Percentiles rank a stretch among this genome's conserved stretches.
Evolutionary conservation across 2,329 filamentous ascomycete genomes (phyloP).

Genomic region (Hymenotorrendiella dingleyae): DNA sequence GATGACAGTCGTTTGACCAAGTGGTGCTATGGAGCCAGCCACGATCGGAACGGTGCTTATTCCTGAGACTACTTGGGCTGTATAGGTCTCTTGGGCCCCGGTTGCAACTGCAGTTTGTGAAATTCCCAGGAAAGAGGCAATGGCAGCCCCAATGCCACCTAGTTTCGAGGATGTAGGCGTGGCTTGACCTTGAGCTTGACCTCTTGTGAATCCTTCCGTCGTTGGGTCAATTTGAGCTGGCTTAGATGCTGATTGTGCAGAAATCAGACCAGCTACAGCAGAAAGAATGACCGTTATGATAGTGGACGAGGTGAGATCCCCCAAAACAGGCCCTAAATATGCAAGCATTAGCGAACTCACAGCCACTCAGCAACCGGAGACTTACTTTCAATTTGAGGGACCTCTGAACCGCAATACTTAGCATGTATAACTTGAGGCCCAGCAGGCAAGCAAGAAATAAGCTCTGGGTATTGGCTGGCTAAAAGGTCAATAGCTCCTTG

Average conservation of each 20-base stretch:
- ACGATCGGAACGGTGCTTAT: background rate
- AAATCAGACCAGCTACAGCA: background rate
- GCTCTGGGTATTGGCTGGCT: constrained; percentile 1
- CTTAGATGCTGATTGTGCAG: background rate
- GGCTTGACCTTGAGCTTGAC: too few species aligned
- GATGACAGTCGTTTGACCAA: background rate
- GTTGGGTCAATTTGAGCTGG: background rate
- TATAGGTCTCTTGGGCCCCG: too few species aligned
- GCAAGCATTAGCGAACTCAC: too few species aligned
- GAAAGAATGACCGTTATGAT: constrained; percentile 3
- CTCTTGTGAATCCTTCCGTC: too few species aligned
- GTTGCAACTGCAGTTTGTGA: background rate
- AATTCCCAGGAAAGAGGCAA: constrained; percentile 2
- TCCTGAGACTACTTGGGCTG: background rate
- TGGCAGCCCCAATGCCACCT: background rate
- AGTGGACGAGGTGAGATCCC: constrained; percentile 6
- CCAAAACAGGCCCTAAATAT: too few species aligned
- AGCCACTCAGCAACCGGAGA: too few species aligned
- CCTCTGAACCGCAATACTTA: background rate
- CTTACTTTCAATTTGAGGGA: constrained; percentile 6
- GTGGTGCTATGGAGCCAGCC: background rate
- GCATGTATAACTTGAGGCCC: background rate
- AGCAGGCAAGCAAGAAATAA: constrained; percentile 3
- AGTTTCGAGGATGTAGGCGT: too few species aligned
- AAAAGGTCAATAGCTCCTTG: constrained; percentile 5